phyloP scores from a whole-genome alignment of 352 stramenopile genomes.

The Pythium periplocum region DNA sequence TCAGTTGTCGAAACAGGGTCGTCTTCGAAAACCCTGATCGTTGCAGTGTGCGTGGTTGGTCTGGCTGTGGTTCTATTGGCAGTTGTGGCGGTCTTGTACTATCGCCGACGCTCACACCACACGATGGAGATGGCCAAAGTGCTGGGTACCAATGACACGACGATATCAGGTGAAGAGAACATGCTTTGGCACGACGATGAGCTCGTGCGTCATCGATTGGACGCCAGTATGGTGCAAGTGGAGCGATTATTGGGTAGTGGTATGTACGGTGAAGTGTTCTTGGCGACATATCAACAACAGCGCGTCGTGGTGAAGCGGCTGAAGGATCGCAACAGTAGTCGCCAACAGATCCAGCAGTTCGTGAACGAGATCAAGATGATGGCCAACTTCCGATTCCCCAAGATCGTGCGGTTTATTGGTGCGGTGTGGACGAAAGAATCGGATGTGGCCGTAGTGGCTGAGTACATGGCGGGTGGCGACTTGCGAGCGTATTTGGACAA shows the following conservation, averaged over 20 bases:
- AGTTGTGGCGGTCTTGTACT: neutral
- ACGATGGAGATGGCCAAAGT: neutral
- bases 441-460: constrained; percentile 64
- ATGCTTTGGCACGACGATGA: neutral
- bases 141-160: neutral
- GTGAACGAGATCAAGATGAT: constrained; percentile 69
- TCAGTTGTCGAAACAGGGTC: neutral
- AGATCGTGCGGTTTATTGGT: constrained; percentile 54
- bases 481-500: constrained; percentile 47
- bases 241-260: neutral
- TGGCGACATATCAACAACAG: neutral
- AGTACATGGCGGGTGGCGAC: constrained; percentile 68
- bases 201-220: neutral
- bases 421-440: constrained; percentile 63
- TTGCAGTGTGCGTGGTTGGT: neutral
- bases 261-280: neutral
- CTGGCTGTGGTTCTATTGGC: neutral
- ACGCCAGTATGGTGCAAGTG: neutral
- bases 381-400: constrained; percentile 54
- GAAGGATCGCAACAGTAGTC: neutral
- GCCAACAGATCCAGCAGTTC: constrained; percentile 57
- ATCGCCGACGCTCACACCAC: neutral
- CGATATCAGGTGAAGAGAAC: neutral
- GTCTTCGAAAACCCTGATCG: neutral
- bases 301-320: neutral